Percentiles rank a stretch among this genome's conserved stretches.
Evolutionary conservation across 2,329 filamentous ascomycete genomes (phyloP).

Genomic region (Diplodia scrobiculata): DNA sequence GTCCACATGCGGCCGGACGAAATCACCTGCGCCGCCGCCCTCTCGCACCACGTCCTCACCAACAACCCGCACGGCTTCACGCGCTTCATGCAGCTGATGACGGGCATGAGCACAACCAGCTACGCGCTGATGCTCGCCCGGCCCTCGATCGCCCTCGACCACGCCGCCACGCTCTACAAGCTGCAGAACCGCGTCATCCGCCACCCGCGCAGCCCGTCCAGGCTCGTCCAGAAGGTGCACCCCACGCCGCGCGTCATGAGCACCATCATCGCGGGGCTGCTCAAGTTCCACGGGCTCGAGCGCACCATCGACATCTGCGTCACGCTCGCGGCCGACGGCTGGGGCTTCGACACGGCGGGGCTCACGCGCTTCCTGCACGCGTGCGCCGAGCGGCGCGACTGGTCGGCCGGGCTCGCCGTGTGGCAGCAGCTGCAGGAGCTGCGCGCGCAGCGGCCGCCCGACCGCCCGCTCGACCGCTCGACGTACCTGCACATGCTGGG

Average conservation of each 20-base stretch:
- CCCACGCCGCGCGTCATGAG: conserved; percentile 51
- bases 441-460: neutral
- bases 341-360: conserved; percentile 48
- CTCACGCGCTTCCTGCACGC: conserved; percentile 47
- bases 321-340: conserved; percentile 50
- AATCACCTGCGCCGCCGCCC: conserved; percentile 46
- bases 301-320: conserved; percentile 48
- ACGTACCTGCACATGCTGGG: conserved; percentile 27
- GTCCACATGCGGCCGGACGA: conserved; percentile 52
- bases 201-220: conserved; percentile 33
- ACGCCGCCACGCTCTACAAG: neutral
- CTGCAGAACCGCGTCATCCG: conserved; percentile 15
- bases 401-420: conserved; percentile 42
- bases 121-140: conserved; percentile 47
- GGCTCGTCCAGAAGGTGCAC: conserved; percentile 49
- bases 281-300: conserved; percentile 51
- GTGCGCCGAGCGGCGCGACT: conserved; percentile 46
- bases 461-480: conserved; percentile 10
- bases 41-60: conserved; percentile 45
- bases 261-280: conserved; percentile 47
- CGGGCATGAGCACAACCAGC: conserved; percentile 39
- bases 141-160: conserved; percentile 40
- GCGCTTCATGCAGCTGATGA: conserved; percentile 47
- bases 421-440: conserved; percentile 49
- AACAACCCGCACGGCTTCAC: conserved; percentile 42